Evolutionary conservation across 2,329 filamentous ascomycete species (phyloP).

Genomic region (Botryotinia calthae): DNA sequence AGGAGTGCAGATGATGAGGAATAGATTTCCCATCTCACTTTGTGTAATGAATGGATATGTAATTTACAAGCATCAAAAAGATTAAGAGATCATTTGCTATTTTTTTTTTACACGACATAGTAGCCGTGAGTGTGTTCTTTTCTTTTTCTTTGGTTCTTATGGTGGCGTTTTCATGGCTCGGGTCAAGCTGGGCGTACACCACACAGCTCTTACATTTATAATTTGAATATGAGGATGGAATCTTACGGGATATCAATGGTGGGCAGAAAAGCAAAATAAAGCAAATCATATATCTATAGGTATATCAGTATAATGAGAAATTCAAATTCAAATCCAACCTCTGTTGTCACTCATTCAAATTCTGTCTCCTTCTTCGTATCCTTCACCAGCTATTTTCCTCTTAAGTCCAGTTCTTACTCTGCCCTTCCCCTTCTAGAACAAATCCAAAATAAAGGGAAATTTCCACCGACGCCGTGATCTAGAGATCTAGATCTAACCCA

Average conservation of each 20-base stretch:
- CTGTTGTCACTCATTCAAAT: not conserved
- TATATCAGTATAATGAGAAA: not conserved
- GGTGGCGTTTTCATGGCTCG: not conserved
- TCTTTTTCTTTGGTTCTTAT: not conserved
- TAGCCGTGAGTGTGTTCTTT: not conserved
- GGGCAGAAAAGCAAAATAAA: not conserved
- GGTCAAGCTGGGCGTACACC: not conserved
- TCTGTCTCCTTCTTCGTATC: not conserved
- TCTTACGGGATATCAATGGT: not conserved
- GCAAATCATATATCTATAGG: not conserved
- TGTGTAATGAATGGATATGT: not conserved
- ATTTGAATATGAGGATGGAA: not conserved
- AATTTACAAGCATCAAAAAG: conserved; percentile 12
- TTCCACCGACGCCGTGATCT: not conserved
- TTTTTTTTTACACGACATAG: not conserved
- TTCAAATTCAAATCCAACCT: not conserved
- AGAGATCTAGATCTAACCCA: not conserved
- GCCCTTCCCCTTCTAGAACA: not conserved
- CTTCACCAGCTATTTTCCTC: not conserved
- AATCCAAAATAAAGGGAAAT: not conserved
- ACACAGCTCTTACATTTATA: not conserved
- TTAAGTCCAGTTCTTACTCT: not conserved
- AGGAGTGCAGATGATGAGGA: conserved; percentile 31
- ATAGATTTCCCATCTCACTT: not conserved
- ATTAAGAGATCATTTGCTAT: conserved; percentile 2